phyloP scores from a whole-genome alignment of 345 rosid species.

The Arabis hirsuta region DNA sequence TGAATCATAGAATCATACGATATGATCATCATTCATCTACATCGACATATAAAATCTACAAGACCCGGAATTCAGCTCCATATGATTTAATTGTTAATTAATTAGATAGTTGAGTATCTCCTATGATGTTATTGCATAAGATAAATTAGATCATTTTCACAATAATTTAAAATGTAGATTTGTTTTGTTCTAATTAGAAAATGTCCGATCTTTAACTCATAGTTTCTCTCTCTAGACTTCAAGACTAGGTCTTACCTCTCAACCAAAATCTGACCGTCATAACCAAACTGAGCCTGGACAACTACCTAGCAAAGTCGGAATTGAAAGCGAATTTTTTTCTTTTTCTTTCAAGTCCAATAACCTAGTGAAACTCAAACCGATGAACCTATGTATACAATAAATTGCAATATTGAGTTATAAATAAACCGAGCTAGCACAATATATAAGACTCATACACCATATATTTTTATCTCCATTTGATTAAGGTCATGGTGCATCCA shows the following conservation, averaged over 20 bases:
- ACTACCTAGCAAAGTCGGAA: slow-evolving; percentile 5
- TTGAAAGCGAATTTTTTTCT: not conserved
- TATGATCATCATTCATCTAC: not conserved
- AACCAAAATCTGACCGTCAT: not conserved
- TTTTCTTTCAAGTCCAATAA: not conserved
- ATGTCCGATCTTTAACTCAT: no score
- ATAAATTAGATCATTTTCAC: not conserved
- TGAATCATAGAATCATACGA: slow-evolving; percentile 17
- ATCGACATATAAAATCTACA: not conserved
- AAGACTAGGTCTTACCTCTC: slow-evolving; percentile 5
- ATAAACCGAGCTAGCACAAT: not conserved
- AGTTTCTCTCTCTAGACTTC: no score
- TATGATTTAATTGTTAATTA: not conserved
- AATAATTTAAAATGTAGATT: no score
- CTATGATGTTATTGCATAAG: not conserved
- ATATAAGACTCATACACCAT: not conserved
- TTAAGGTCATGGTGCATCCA: slow-evolving; percentile 19
- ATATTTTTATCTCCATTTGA: not conserved
- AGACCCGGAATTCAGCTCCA: not conserved
- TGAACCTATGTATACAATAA: not conserved
- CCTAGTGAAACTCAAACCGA: not conserved
- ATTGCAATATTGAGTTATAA: slow-evolving; percentile 1
- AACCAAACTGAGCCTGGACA: not conserved
- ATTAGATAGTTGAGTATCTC: not conserved
- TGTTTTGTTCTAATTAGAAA: no score